Evolutionary conservation across 78 protist species (phyloP).

Genomic region (Pigoraptor vietnamica): DNA sequence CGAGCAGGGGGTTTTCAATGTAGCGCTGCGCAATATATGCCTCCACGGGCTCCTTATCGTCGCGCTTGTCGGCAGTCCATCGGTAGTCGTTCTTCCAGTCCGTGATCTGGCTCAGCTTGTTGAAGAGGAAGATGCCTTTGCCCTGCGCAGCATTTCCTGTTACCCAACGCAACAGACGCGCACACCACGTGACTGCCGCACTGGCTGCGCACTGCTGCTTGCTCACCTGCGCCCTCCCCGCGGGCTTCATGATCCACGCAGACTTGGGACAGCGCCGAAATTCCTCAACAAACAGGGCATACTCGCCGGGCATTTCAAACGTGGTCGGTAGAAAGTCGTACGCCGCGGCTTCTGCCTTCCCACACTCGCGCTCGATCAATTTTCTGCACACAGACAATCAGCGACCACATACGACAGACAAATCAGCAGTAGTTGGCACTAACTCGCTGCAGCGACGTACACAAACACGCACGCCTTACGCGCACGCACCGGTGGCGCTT

Average conservation of each 20-base stretch:
- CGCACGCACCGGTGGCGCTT: background rate
- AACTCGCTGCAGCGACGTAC: too few species aligned
- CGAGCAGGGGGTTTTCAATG: slow-evolving; percentile 53
- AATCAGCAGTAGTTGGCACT: background rate
- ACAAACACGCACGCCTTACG: too few species aligned
- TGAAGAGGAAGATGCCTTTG: slow-evolving; percentile 83
- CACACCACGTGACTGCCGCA: background rate
- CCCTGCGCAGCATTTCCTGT: slow-evolving; percentile 66
- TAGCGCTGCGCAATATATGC: slow-evolving; percentile 54
- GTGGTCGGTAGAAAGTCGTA: slow-evolving; percentile 13
- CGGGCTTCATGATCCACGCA: slow-evolving; percentile 29
- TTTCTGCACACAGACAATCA: too few species aligned
- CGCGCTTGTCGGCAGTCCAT: background rate
- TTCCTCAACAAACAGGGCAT: slow-evolving; percentile 14
- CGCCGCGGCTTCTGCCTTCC: background rate
- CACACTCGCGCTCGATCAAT: background rate
- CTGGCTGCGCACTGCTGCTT: too few species aligned
- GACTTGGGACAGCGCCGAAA: background rate
- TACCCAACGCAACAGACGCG: background rate
- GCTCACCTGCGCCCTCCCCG: slow-evolving; percentile 42
- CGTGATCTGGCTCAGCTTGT: slow-evolving; percentile 58
- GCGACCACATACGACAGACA: too few species aligned
- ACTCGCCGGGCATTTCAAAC: slow-evolving; percentile 1
- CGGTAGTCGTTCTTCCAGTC: slow-evolving; percentile 63
- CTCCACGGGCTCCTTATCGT: slow-evolving; percentile 14